Evolutionary conservation across 2,329 filamentous ascomycete genomes (phyloP).

Genomic region (Hypomyces rosellus): DNA sequence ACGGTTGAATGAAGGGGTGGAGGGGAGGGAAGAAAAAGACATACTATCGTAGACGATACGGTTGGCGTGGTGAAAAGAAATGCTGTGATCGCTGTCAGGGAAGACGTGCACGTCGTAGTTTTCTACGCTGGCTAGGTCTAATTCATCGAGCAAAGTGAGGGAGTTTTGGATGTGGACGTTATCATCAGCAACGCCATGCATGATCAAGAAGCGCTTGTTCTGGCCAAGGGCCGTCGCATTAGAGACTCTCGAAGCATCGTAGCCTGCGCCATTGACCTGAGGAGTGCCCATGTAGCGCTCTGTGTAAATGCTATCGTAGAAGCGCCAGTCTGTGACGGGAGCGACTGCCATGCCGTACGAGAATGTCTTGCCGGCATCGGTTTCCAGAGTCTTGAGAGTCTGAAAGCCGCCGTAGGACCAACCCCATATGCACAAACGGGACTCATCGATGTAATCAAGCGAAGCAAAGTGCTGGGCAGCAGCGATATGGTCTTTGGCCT

Average conservation of each 20-base stretch:
- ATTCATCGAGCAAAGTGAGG: conserved; percentile 74
- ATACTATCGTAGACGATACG: conserved; percentile 86
- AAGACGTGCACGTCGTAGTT: conserved; percentile 98
- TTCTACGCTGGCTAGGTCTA: conserved; percentile 73
- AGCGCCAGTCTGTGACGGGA: conserved; percentile 96
- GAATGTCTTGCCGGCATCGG: conserved; percentile 83
- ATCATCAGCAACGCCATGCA: conserved; percentile 95
- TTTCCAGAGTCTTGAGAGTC: conserved; percentile 89
- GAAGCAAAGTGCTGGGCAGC: conserved; percentile 77
- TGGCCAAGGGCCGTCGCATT: conserved; percentile 67
- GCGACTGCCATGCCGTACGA: conserved; percentile 97
- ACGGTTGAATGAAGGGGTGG: neutral
- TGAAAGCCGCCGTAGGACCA: conserved; percentile 98
- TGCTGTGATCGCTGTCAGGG: conserved; percentile 91
- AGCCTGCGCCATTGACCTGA: conserved; percentile 71
- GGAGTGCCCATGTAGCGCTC: conserved; percentile 97
- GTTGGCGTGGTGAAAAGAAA: conserved; percentile 91
- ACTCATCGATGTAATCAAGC: conserved; percentile 75
- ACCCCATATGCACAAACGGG: conserved; percentile 89
- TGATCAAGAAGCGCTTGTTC: conserved; percentile 84
- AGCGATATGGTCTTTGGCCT: conserved; percentile 85
- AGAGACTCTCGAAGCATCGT: conserved; percentile 65
- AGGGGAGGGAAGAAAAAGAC: conserved; percentile 26
- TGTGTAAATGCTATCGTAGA: conserved; percentile 90
- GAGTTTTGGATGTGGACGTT: conserved; percentile 98